phyloP scores from a whole-genome alignment of 2,329 filamentous ascomycete species.

The Penicillium sp. region DNA sequence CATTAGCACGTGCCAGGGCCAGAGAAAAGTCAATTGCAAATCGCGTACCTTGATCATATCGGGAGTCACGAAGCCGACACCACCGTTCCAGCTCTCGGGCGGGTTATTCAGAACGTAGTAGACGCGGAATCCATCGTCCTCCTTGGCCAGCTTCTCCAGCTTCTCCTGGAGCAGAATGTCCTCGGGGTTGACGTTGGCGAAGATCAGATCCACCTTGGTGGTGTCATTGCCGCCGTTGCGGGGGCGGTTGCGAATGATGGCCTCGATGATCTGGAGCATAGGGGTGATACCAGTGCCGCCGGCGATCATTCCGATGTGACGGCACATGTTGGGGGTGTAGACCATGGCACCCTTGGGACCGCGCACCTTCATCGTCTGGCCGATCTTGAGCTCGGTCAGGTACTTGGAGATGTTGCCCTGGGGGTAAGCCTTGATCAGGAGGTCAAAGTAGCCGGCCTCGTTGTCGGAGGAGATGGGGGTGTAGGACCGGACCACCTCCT shows the following conservation, averaged over 20 bases:
- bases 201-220: conserved; percentile 90
- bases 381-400: conserved; percentile 75
- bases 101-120: conserved; percentile 97
- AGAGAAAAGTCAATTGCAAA: neutral
- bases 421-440: conserved; percentile 96
- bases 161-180: conserved; percentile 94
- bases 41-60: conserved; percentile 82
- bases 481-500: conserved; percentile 86
- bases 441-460: conserved; percentile 85
- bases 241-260: conserved; percentile 72
- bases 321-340: conserved; percentile 94
- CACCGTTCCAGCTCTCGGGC: conserved; percentile 83
- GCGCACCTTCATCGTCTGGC: conserved; percentile 80
- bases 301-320: conserved; percentile 95
- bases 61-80: conserved; percentile 87
- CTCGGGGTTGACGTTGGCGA: conserved; percentile 88
- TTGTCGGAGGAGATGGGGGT: conserved; percentile 87
- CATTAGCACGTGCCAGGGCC: conserved; percentile 21
- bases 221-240: conserved; percentile 64
- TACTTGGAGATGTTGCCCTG: conserved; percentile 96
- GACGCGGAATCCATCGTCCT: conserved; percentile 77
- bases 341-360: conserved; percentile 98
- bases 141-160: conserved; percentile 68
- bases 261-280: conserved; percentile 94
- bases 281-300: conserved; percentile 97